Conservation (phyloP, 192 early-diverging fungal genomes). For the Coemansia sp. region DNA sequence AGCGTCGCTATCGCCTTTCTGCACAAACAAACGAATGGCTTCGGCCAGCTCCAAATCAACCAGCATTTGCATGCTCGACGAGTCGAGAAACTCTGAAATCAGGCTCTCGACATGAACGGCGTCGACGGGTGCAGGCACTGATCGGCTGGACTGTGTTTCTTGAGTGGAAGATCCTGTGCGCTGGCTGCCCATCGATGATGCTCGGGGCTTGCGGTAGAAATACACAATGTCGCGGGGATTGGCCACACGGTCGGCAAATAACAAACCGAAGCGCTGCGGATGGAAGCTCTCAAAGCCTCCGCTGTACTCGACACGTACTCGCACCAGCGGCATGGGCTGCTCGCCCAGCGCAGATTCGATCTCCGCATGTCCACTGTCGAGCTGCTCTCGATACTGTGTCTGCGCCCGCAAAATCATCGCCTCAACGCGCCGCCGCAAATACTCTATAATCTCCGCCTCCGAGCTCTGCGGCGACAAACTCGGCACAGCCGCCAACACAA, state of each 20-base stretch:
- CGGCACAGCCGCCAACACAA: constrained; percentile 59
- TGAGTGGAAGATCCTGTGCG: constrained; percentile 7
- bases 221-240: constrained; percentile 86
- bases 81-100: constrained; percentile 71
- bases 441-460: constrained; percentile 57
- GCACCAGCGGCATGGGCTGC: constrained; percentile 71
- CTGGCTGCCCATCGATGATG: constrained; percentile 1
- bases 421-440: constrained; percentile 54
- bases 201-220: constrained; percentile 67
- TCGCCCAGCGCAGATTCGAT: constrained; percentile 39
- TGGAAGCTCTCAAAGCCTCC: constrained; percentile 83
- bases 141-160: constrained; percentile 23
- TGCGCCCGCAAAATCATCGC: constrained; percentile 69
- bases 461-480: constrained; percentile 57
- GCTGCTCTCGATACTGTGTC: constrained; percentile 58
- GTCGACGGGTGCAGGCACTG: constrained; percentile 67
- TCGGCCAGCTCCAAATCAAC: constrained; percentile 76
- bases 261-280: constrained; percentile 80
- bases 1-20: constrained; percentile 84
- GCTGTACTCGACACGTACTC: constrained; percentile 86
- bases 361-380: constrained; percentile 17
- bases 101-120: constrained; percentile 72
- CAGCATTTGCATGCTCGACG: constrained; percentile 67
- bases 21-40: constrained; percentile 73
- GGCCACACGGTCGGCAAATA: constrained; percentile 78